Evolutionary conservation across 2,329 filamentous ascomycete genomes (phyloP), one percentile per base, ranked within the genome.

Genomic region (Alternaria ethzedia): DNA sequence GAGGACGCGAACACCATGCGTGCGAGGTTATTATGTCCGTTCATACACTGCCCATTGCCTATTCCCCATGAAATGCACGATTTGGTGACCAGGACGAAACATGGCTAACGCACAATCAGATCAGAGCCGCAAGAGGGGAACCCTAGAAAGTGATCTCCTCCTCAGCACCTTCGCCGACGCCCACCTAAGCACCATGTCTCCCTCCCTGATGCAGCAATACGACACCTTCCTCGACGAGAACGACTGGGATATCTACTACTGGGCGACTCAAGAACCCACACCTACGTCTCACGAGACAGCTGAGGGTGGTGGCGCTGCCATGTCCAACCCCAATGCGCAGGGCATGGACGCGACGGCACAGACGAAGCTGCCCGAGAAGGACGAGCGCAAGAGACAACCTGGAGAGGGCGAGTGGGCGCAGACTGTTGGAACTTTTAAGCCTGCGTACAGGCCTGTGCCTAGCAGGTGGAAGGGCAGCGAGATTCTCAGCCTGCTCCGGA

Each of bases 221-320:
- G 95, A 98, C 80, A 84, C 87, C 26, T 96, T 99, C 84, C 89
- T 99, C 60, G 96, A 99, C 81, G 96, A 99, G 83, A 99, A 99
- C 82, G 96, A 99, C 84, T 99, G 96, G 96, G 96, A 99, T 80
- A 97, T 99, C 66, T 99, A 99, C 86, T 99, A 99, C 86, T 99
- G 96, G 96, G 93, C 92, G 4, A 99, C 96, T 15, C 96, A 99
- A 81, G 89, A 93, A 72, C 86, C 90, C 12, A 82, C 87, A 5
- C 83, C 85, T 1, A 86, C 86, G n/a, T 86, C 88, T 32, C 80
- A 84, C 57, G 84, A 88, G 61, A 84, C 84, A 50, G 85, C 86
- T 6, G 86, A 88, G 69, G 85, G 86, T 26, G 82, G 80, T 25
- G 81, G 81, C n/a, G 74, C 81, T 3, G 80, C 80, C 12, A 67